Evolutionary conservation across 2,329 filamentous ascomycete genomes (phyloP), one percentile per base, ranked within the genome.

Genomic region (Chaetothyriales sp.): DNA sequence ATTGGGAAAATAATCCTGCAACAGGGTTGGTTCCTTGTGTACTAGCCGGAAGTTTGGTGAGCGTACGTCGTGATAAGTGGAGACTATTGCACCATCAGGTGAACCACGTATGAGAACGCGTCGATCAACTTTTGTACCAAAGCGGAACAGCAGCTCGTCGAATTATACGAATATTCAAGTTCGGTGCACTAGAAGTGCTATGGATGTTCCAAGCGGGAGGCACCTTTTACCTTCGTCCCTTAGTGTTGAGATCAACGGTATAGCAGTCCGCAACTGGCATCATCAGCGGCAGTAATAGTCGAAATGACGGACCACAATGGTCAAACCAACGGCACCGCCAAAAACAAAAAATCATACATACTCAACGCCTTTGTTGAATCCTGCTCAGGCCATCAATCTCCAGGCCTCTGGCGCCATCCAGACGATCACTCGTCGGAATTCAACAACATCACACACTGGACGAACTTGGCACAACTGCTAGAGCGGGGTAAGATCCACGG

Each of bases 281-380:
- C 29, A 40, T 13, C 33, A 40, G 13, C 33, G 10, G 33, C 33
- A 40, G 9, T 4, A 40, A 15, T 40, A 40, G 33, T 40, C 15
- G 33, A 40, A 40, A 40, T 40, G 33, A 40, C 33, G 7, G 15
- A 10, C 33, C 33, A 10, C 15, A 15, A 4, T 5, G 15, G 2
- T 15, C 33, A 40, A 15, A 15, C 10, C 10, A 47, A 47, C 15
- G 46, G 19, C 33, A 46, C 44, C 40, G 37, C 29, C 25, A 43
- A 8, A 33, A 52, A 52, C 47, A 55, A 52, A 49, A 69, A 69
- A 56, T 64, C 69, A 56, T 66, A 70, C 60, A 68, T 73, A 22
- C 67, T 73, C 64, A 73, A 73, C 57, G 70, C 71, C 15, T 73
- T 73, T 53, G 69, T 69, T 2, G 73, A 73, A 71, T 67, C 71